Base-by-base conservation (phyloP, 768 basidiomycete genomes). In the Amyloporia xantha region DNA sequence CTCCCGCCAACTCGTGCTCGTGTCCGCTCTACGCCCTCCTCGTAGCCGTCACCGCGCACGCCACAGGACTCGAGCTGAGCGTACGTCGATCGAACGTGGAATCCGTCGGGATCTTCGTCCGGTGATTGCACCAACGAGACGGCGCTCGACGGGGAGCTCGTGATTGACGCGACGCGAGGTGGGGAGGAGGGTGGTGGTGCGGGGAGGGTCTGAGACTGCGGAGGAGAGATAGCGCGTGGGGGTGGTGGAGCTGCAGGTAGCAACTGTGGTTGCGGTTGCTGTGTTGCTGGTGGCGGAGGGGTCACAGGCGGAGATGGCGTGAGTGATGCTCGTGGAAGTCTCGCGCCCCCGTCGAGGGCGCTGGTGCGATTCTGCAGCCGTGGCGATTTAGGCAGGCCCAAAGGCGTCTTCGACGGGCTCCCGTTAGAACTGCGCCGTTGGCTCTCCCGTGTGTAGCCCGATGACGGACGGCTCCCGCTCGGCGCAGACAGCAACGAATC, bases 21-120 rank as follows among this genome's bases (percentile, higher is more conserved):
- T 23, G 94, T 98, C 30, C 91, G 82, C 68, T 98, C 95, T 5
- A 95, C 76, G 30, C 95, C 95, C 56, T 95, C 92, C 58, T 91
- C 88, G 66, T 83, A 91, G 0, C 95, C 95, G 62, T 98, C 95
- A 2, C 94, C 93, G 61, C 81, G 86, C 30, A 97, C 94, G n/a
- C 95, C 95, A 37, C 77, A 77, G 9, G 77, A 69, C 42, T 97
- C 91, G n/a, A 98, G 75, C 54, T 88, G 79, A 0, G 93, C 95
- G 62, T 97, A 94, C 1, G 89, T 91, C 51, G 76, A 84, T 35
- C 91, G 78, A 5, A 94, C 86, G 64, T 89, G 84, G 57, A 87
- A 87, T 5, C 84, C 77, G 62, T 92, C 90, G 48, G 79, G 61
- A 57, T 92, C 90, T 64, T 92, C 90, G 23, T 84, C 85, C 56